A percentile compares a stretch with the other conserved stretches of the same genome.
Conservation (phyloP, 805 yeast species). For the Suhomyces tanzawaensis region DNA sequence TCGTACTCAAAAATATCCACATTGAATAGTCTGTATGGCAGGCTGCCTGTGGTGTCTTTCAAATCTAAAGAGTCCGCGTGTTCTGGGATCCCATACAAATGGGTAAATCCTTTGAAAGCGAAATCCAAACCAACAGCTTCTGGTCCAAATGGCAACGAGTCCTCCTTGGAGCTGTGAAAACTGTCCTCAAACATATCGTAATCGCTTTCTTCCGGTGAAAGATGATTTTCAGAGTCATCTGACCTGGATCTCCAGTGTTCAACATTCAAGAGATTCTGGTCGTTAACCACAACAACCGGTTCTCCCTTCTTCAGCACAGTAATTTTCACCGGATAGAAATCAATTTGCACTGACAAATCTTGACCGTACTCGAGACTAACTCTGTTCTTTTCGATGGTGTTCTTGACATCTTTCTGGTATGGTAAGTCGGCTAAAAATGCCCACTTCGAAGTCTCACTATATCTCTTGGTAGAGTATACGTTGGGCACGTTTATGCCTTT, state of each 20-base stretch:
- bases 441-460: conserved; percentile 58
- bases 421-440: conserved; percentile 38
- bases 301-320: conserved; percentile 45
- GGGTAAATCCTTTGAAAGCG: conserved; percentile 53
- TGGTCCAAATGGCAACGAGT: conserved; percentile 76
- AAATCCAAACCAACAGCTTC: conserved; percentile 85
- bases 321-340: conserved; percentile 49
- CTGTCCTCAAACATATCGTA: conserved; percentile 68
- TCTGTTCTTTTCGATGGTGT: background rate
- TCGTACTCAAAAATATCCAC: conserved; percentile 97
- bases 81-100: conserved; percentile 94
- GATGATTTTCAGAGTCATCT: conserved; percentile 29
- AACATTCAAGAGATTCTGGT: conserved; percentile 65
- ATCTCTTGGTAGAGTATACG: conserved; percentile 41
- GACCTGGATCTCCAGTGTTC: conserved; percentile 67
- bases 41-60: conserved; percentile 62
- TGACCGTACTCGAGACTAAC: background rate
- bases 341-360: conserved; percentile 24
- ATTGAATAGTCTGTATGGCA: conserved; percentile 84
- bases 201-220: conserved; percentile 58
- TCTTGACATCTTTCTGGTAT: conserved; percentile 2
- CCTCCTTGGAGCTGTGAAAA: conserved; percentile 54
- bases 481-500: conserved; percentile 6
- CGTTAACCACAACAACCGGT: conserved; percentile 61
- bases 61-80: conserved; percentile 82